Evolutionary conservation across 2,329 filamentous ascomycete genomes (phyloP).

Genomic region (Madurella fahalii): DNA sequence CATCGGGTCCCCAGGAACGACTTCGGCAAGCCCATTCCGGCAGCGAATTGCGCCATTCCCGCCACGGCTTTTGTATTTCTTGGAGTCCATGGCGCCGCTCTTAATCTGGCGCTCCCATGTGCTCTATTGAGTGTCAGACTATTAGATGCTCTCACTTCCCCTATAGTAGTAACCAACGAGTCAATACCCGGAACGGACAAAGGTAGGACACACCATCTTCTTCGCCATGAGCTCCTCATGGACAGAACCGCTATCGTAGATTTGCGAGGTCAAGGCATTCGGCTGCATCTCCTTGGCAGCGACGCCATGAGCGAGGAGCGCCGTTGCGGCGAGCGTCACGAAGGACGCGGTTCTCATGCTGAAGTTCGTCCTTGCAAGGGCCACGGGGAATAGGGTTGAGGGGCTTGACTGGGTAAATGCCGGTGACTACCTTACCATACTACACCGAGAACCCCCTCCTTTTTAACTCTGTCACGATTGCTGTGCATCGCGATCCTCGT

Average conservation of each 20-base stretch:
- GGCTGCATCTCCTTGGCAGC: conserved; percentile 4
- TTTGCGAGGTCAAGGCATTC: neutral
- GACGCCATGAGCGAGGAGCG: conserved; percentile 2
- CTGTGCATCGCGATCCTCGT: too few species aligned
- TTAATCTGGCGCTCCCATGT: neutral
- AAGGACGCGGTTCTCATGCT: neutral
- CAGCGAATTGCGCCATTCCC: conserved; percentile 29
- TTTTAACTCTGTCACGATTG: too few species aligned
- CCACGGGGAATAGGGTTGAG: neutral
- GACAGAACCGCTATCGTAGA: neutral
- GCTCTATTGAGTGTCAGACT: neutral
- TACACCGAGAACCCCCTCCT: too few species aligned
- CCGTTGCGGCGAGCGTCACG: neutral
- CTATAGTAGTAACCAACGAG: neutral
- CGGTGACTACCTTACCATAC: neutral
- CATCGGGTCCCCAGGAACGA: conserved; percentile 41
- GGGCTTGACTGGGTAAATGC: neutral
- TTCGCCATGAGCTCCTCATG: neutral
- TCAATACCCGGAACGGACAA: neutral
- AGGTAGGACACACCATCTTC: neutral
- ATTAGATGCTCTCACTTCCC: neutral
- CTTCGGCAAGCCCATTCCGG: conserved; percentile 40
- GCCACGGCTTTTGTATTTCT: neutral
- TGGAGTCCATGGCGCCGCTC: neutral
- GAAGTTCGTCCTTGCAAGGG: neutral